A percentile compares a stretch with the other conserved stretches of the same genome.
phyloP scores from a whole-genome alignment of 2,329 filamentous ascomycete genomes.

The Sphaerulina populicola region DNA sequence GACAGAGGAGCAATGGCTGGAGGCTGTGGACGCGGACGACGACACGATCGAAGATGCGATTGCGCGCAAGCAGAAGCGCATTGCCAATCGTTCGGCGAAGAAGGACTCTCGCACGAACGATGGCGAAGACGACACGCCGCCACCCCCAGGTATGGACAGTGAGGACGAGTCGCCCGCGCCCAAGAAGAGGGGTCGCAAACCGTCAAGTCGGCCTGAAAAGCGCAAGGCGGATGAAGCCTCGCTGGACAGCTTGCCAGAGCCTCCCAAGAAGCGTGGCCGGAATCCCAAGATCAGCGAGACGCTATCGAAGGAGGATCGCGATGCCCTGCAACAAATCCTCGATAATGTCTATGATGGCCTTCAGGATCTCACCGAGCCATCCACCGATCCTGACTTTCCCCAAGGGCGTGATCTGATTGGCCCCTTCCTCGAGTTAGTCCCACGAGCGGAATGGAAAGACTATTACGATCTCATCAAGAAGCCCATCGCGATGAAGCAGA shows the following conservation, averaged over 20 bases:
- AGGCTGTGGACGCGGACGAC: slow-evolving; percentile 94
- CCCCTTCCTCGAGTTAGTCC: slow-evolving; percentile 84
- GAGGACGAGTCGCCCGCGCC: slow-evolving; percentile 60
- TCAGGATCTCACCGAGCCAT: slow-evolving; percentile 76
- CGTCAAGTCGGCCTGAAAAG: slow-evolving; percentile 59
- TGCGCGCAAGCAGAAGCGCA: slow-evolving; percentile 76
- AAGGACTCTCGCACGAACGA: slow-evolving; percentile 35
- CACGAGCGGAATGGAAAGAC: slow-evolving; percentile 82
- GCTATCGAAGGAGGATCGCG: slow-evolving; percentile 61
- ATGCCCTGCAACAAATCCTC: slow-evolving; percentile 69
- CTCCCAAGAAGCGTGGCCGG: slow-evolving; percentile 65
- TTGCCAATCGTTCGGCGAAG: slow-evolving; percentile 70
- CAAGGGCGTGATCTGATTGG: slow-evolving; percentile 74
- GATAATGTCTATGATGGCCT: slow-evolving; percentile 68
- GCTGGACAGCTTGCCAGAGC: slow-evolving; percentile 61
- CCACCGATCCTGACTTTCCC: slow-evolving; percentile 46
- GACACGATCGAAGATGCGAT: slow-evolving; percentile 90
- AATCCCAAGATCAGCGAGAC: slow-evolving; percentile 60
- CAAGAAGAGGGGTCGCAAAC: slow-evolving; percentile 77
- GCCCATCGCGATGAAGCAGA: slow-evolving; percentile 93
- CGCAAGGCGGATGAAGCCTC: slow-evolving; percentile 71
- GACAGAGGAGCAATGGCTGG: slow-evolving; percentile 97
- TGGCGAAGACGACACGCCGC: slow-evolving; percentile 60
- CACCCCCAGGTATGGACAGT: slow-evolving; percentile 68
- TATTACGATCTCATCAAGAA: slow-evolving; percentile 90